Evolutionary conservation across 306 rosid genomes (phyloP), one percentile per base, ranked within the genome.

Genomic region (Prunus padus): DNA sequence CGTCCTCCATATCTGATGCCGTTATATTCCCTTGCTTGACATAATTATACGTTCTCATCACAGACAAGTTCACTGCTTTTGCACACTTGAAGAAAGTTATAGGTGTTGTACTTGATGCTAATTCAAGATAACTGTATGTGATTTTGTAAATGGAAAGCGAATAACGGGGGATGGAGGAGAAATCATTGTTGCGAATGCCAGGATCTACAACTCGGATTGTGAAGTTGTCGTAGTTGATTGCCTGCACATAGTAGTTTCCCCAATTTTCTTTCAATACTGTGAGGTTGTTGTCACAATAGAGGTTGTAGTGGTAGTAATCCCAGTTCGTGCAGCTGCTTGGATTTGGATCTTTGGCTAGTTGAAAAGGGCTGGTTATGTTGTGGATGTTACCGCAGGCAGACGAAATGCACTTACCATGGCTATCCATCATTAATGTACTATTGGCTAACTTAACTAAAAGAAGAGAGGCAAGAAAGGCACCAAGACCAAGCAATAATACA

Each of bases 301-400:
- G 40, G 8, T 33, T 40, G 30, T 11, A 86, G 4, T 10, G 15
- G 69, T 11, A 59, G 50, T 76, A 67, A 1, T 0, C 0, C 0
- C 0, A 2, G 4, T 10, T 1, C 2, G 86, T 83, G 3, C 86
- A 81, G 1, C 0, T 0, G 6, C 37, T 31, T 31, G 1, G 0
- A 0, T 0, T 0, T 14, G 81, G 78, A 8, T 78, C 82, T 0
- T 19, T 59, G 6, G 3, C 19, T 0, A 85, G 72, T 67, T 73
- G 44, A 13, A 82, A 85, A 11, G 88, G 84, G 44, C 1, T 26
- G 31, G 60, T 76, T 22, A 85, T 37, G 55, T 82, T 72, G 1
- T 22, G 77, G 40, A 61, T 15, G 11, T 28, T 15, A 54, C 54
- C 15, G 42, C 85, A 82, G 4, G 81, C 75, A 25, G 50, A 19